These are phyloP conservation scores for Fusarium camptoceras DNA, from an alignment of 2,329 filamentous ascomycete genomes.

Conservation along the genomic window DNA sequence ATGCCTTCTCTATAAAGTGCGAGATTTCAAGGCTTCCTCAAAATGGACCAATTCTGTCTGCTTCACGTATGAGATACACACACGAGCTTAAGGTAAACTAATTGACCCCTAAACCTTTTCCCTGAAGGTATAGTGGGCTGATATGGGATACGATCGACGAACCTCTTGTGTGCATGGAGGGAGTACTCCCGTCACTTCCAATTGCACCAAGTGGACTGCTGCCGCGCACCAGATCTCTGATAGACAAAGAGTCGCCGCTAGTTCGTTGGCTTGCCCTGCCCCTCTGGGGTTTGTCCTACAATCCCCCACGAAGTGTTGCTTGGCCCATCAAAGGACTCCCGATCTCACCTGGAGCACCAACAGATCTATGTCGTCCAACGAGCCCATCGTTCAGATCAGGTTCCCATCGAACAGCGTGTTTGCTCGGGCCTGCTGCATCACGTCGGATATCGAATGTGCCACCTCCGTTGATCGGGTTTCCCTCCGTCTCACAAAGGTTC, in stretches of 20 bases:
- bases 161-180: slow-evolving; percentile 10
- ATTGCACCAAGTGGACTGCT: slow-evolving; percentile 22
- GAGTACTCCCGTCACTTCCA: slow-evolving; percentile 12
- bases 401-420: slow-evolving; percentile 65
- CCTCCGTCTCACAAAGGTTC: slow-evolving; percentile 90
- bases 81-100: neutral
- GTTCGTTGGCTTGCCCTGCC: slow-evolving; percentile 16
- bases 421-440: slow-evolving; percentile 55
- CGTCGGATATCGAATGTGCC: slow-evolving; percentile 82
- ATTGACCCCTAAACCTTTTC: neutral
- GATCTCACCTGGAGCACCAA: slow-evolving; percentile 74
- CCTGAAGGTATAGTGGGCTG: neutral
- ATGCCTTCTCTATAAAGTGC: neutral
- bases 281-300: slow-evolving; percentile 47
- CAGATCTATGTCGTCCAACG: slow-evolving; percentile 56
- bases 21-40: neutral
- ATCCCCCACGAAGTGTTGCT: slow-evolving; percentile 51
- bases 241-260: slow-evolving; percentile 3
- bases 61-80: neutral
- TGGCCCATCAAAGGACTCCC: slow-evolving; percentile 71
- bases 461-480: slow-evolving; percentile 85
- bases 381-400: slow-evolving; percentile 61
- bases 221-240: slow-evolving; percentile 30
- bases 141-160: slow-evolving; percentile 1
- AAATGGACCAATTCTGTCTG: neutral